Percentiles rank a stretch among this genome's conserved stretches.
Evolutionary conservation across 805 yeast species (phyloP).

Genomic region (Metschnikowia sp.): DNA sequence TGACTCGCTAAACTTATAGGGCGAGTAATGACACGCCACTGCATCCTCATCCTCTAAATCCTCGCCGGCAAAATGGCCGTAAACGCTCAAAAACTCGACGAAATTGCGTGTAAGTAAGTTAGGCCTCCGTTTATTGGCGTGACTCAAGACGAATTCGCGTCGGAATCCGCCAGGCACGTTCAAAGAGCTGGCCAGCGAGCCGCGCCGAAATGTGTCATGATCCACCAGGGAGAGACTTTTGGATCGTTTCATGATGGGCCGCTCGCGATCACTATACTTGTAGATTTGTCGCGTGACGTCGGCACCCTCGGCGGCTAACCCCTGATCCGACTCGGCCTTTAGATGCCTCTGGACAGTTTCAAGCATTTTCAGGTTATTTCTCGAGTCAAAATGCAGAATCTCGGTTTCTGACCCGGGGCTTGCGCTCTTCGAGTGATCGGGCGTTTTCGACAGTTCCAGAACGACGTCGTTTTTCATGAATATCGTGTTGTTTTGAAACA

Average conservation of each 20-base stretch:
- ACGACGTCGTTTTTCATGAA: constrained; percentile 12
- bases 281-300: constrained; percentile 19
- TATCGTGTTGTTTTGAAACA: constrained; percentile 13
- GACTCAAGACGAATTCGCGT: constrained; percentile 54
- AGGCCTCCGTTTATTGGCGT: constrained; percentile 22
- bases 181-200: constrained; percentile 62
- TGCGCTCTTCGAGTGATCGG: constrained; percentile 7
- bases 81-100: constrained; percentile 70
- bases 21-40: constrained; percentile 47
- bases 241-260: constrained; percentile 12
- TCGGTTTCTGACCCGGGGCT: constrained; percentile 6
- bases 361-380: constrained; percentile 4
- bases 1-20: constrained; percentile 17
- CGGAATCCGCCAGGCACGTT: constrained; percentile 84
- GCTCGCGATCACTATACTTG: constrained; percentile 7
- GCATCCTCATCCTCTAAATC: constrained; percentile 66
- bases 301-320: constrained; percentile 17
- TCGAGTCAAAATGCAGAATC: not conserved
- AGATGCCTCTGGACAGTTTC: constrained; percentile 17
- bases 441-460: constrained; percentile 4
- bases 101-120: constrained; percentile 66
- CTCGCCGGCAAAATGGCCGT: constrained; percentile 88
- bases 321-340: constrained; percentile 8
- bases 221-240: constrained; percentile 16
- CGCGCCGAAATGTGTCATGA: constrained; percentile 36